phyloP scores from a whole-genome alignment of 2,329 filamentous ascomycete species.

The Sporothrix brunneoviolacea region DNA sequence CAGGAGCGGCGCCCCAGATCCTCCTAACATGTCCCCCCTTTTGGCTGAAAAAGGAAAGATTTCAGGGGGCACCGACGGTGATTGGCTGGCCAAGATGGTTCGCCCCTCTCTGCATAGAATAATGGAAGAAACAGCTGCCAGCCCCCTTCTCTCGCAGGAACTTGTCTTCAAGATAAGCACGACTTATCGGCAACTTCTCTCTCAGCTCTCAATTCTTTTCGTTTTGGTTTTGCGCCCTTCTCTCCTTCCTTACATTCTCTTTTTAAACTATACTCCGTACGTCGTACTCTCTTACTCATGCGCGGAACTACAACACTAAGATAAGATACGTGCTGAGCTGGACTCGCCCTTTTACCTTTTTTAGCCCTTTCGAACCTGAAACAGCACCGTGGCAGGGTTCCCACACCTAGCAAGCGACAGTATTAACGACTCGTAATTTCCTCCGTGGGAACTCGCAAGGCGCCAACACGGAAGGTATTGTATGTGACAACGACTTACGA shows the following conservation, averaged over 20 bases:
- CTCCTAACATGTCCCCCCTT: too few relatives aligned
- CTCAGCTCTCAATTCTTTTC: background rate
- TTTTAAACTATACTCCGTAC: too few relatives aligned
- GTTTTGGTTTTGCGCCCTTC: background rate
- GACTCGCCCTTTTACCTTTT: background rate
- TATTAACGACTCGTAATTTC: background rate
- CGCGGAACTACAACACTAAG: background rate
- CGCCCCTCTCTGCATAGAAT: background rate
- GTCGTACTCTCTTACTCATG: too few relatives aligned
- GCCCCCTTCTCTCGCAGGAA: constrained; percentile 3
- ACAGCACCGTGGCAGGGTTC: background rate
- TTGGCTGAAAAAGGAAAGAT: constrained; percentile 9
- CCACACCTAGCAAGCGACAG: background rate
- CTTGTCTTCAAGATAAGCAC: too few relatives aligned
- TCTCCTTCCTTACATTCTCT: too few relatives aligned
- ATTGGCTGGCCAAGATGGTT: constrained; percentile 6
- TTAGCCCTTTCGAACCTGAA: background rate
- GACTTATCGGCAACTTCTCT: too few relatives aligned
- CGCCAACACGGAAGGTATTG: too few relatives aligned
- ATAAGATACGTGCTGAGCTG: background rate
- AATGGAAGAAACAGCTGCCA: background rate
- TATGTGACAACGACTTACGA: too few relatives aligned
- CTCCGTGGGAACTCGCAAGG: too few relatives aligned
- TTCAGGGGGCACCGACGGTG: constrained; percentile 8
- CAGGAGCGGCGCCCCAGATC: constrained; percentile 10